Evolutionary conservation across 2,329 filamentous ascomycete species (phyloP).

Genomic region (Cladorrhinum sp.): DNA sequence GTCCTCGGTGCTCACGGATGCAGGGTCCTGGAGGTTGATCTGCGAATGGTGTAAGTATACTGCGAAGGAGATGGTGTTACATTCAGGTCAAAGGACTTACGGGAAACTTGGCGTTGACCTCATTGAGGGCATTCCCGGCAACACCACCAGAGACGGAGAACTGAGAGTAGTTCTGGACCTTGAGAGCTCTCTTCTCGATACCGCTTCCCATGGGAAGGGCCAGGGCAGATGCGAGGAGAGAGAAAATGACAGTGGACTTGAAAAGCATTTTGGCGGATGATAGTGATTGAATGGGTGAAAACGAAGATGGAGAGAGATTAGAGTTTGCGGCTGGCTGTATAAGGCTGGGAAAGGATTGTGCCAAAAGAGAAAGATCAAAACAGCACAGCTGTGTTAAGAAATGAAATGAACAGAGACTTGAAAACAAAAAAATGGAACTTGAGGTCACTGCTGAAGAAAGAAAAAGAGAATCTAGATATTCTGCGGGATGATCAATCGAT

Average conservation of each 20-base stretch:
- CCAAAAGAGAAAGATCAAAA: slow-evolving; percentile 13
- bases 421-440: background rate
- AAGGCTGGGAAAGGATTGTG: slow-evolving; percentile 10
- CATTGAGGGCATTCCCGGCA: slow-evolving; percentile 51
- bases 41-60: slow-evolving; percentile 19
- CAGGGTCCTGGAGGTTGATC: slow-evolving; percentile 45
- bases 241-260: slow-evolving; percentile 37
- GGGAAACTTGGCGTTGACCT: slow-evolving; percentile 54
- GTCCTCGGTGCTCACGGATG: slow-evolving; percentile 45
- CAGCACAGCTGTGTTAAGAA: slow-evolving; percentile 22
- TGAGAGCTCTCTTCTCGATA: slow-evolving; percentile 32
- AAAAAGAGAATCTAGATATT: background rate
- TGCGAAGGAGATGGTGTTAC: background rate
- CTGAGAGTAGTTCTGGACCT: slow-evolving; percentile 32
- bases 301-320: slow-evolving; percentile 5
- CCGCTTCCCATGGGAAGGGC: slow-evolving; percentile 30
- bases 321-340: background rate
- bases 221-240: slow-evolving; percentile 36
- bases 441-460: slow-evolving; percentile 4
- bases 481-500: slow-evolving; percentile 1
- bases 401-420: slow-evolving; percentile 7
- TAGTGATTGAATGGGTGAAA: slow-evolving; percentile 10
- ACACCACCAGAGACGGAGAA: slow-evolving; percentile 52
- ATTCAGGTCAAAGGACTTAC: slow-evolving; percentile 36
- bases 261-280: slow-evolving; percentile 36